Conservation (phyloP, 306 rosid species). For the Fragaria iinumae region DNA sequence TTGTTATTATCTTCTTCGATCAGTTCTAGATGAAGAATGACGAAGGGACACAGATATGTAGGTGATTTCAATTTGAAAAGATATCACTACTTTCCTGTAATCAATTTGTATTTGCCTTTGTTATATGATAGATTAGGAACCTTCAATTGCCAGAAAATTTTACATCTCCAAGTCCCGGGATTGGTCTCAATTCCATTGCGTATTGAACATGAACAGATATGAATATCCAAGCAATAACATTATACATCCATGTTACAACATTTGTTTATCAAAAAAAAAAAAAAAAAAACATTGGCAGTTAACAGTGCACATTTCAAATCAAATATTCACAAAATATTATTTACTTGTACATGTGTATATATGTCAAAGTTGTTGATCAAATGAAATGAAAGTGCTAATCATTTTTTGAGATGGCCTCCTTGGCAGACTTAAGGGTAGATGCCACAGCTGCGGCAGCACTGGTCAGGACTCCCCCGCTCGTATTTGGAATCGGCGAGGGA, state of each 20-base stretch:
- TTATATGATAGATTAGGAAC: too few species aligned
- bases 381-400: slow-evolving; percentile 9
- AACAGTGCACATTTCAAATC: neutral
- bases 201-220: too few species aligned
- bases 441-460: slow-evolving; percentile 50
- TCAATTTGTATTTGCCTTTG: too few species aligned
- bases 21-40: neutral
- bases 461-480: slow-evolving; percentile 54
- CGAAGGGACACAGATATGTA: too few species aligned
- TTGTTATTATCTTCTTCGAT: too few species aligned
- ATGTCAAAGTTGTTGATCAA: neutral
- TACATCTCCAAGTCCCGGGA: too few species aligned
- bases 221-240: neutral
- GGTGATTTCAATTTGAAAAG: neutral
- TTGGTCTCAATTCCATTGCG: too few species aligned
- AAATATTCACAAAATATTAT: neutral
- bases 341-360: neutral
- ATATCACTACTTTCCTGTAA: too few species aligned
- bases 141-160: too few species aligned
- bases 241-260: neutral
- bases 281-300: neutral
- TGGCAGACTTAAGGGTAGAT: slow-evolving; percentile 53
- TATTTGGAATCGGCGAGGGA: slow-evolving; percentile 22
- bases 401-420: slow-evolving; percentile 48
- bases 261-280: neutral